Base-by-base conservation (phyloP, 257 asterid species). In the Oldenlandia corymbosa region DNA sequence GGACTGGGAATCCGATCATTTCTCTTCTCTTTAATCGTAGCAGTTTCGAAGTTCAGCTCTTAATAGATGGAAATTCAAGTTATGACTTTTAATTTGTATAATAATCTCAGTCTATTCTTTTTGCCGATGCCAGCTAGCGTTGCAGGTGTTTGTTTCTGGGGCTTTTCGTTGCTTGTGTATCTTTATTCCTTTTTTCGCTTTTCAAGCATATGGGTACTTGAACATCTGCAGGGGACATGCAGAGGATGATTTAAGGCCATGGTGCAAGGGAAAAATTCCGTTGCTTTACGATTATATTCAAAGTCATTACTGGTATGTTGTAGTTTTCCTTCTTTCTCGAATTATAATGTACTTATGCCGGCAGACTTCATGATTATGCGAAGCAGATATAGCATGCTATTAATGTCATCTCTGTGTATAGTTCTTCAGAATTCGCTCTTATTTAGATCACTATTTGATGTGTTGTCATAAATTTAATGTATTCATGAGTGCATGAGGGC, bases 251-350 rank as follows among this genome's bases (percentile, higher is more conserved):
- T 49, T 79, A 83, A 89, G 94, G 68, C 94, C 96, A 43, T 92
- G 99, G 97, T 89, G 97, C 95, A 87, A 81, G 79, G 86, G 90
- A 77, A 81, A 84, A 79, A 84, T 82, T 78, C 99, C 97, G 73
- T 78, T 89, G 65, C 88, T 87, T 76, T 92, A 92, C 84, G 88
- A 73, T 83, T 89, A 81, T 76, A 89, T 92, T 79, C 97, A 92
- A 72, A 82, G 91, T 78, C 96, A 78, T 74, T 92, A 92, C 80
- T 89, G 97, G 97, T 89, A 89, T 71, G 93, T 83, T 66, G 14
- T 31, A 58, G 27, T 24, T 63, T 23, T 70, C 75, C 5, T 47
- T 42, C 42, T 59, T 43, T 64, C 23, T 30, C 24, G 50, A 48
- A 57, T 27, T 24, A 4, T 36, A 20, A 14, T 0, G 21, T 43